phyloP scores from a whole-genome alignment of 1,284 basidiomycete genomes.

The Cerioporus squamosus region DNA sequence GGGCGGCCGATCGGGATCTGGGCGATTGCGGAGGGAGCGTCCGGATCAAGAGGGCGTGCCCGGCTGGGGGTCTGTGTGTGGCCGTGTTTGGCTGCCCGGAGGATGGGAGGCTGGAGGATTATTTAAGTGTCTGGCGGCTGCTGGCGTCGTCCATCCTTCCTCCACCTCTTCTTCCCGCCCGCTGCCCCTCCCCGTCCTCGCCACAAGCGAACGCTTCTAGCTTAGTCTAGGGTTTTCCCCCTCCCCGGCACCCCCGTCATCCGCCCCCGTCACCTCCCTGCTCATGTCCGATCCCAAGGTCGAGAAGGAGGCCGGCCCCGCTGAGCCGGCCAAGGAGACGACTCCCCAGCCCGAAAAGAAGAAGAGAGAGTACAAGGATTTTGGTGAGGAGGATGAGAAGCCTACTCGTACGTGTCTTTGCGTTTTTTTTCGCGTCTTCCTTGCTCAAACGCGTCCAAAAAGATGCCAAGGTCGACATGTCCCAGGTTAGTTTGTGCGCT shows the following conservation, averaged over 20 bases:
- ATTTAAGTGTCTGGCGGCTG: slow-evolving; percentile 28
- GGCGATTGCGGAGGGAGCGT: slow-evolving; percentile 9
- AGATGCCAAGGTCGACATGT: slow-evolving; percentile 91
- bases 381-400: slow-evolving; percentile 69
- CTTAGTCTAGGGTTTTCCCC: slow-evolving; percentile 30
- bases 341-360: slow-evolving; percentile 52
- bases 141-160: slow-evolving; percentile 27
- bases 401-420: slow-evolving; percentile 72
- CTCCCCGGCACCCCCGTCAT: slow-evolving; percentile 22
- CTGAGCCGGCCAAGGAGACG: slow-evolving; percentile 30
- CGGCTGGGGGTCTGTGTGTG: slow-evolving; percentile 18
- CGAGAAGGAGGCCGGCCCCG: slow-evolving; percentile 40
- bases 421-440: slow-evolving; percentile 3
- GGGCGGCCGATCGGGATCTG: slow-evolving; percentile 21
- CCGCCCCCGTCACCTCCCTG: slow-evolving; percentile 8
- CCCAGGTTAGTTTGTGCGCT: slow-evolving; percentile 52
- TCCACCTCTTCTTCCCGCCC: slow-evolving; percentile 29
- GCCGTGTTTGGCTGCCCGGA: slow-evolving; percentile 18
- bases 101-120: slow-evolving; percentile 18
- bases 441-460: slow-evolving; percentile 2
- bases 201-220: slow-evolving; percentile 26
- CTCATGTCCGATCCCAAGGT: slow-evolving; percentile 36
- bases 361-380: slow-evolving; percentile 93
- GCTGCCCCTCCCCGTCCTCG: slow-evolving; percentile 24
- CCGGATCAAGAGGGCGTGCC: slow-evolving; percentile 20